Conservation (phyloP, 768 basidiomycete species). For the Phylloporus sp. region DNA sequence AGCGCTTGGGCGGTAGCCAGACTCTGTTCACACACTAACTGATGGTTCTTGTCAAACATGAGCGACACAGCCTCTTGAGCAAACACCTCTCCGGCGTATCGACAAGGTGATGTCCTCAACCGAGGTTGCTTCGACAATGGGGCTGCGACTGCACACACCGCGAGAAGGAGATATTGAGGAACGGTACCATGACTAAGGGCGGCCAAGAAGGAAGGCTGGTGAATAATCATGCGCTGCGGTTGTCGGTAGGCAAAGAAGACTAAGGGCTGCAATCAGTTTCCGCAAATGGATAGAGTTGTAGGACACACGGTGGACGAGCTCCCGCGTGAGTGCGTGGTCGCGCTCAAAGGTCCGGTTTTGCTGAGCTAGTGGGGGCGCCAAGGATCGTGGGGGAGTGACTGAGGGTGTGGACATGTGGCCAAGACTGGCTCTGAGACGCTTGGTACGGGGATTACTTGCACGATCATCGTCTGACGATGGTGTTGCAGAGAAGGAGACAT, state of each 20-base stretch:
- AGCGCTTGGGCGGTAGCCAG: constrained; percentile 73
- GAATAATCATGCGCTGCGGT: constrained; percentile 69
- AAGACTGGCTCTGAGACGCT: constrained; percentile 45
- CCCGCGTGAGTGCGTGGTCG: constrained; percentile 61
- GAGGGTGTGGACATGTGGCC: constrained; percentile 34
- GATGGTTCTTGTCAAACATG: constrained; percentile 68
- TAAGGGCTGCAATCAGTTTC: constrained; percentile 25
- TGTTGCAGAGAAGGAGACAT: constrained; percentile 7
- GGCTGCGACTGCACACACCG: constrained; percentile 74
- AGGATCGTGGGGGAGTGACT: constrained; percentile 29
- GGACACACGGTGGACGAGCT: constrained; percentile 66
- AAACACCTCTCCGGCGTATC: constrained; percentile 49
- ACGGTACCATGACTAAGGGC: constrained; percentile 62
- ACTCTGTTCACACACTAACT: constrained; percentile 54
- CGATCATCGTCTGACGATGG: constrained; percentile 39
- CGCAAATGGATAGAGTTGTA: not conserved
- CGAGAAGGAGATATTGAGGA: constrained; percentile 65
- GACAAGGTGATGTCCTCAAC: constrained; percentile 49
- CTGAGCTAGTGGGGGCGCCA: constrained; percentile 32
- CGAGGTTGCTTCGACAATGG: constrained; percentile 66
- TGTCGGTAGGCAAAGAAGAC: constrained; percentile 83
- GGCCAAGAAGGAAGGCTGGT: constrained; percentile 71
- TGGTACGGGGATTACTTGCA: constrained; percentile 39
- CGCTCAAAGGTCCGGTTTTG: constrained; percentile 44
- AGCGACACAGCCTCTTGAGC: constrained; percentile 56